phyloP scores from a whole-genome alignment of 306 rosid species.

The Pueraria montana region DNA sequence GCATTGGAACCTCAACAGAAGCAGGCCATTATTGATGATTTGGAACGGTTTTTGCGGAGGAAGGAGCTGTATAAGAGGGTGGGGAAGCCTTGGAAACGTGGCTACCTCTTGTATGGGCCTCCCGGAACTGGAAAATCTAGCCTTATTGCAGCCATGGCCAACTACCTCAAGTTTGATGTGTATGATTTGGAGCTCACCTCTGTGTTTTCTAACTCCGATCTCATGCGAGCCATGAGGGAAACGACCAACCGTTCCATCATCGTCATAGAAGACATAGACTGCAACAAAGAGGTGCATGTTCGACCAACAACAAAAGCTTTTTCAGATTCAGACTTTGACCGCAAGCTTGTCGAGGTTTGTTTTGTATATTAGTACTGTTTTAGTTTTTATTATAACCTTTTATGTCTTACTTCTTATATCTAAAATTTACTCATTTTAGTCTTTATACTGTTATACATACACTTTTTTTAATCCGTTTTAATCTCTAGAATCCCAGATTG shows the following conservation, averaged over 20 bases:
- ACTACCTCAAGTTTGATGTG: constrained; percentile 53
- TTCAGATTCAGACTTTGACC: not conserved
- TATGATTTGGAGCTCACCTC: constrained; percentile 58
- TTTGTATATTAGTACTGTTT: not conserved
- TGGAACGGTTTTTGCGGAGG: constrained; percentile 54
- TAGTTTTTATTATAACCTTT: too few relatives aligned
- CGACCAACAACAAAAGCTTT: constrained; percentile 2
- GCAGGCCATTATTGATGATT: constrained; percentile 38
- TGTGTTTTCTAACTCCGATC: constrained; percentile 36
- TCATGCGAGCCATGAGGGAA: constrained; percentile 40
- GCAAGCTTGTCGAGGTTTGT: constrained; percentile 10
- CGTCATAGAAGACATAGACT: constrained; percentile 63
- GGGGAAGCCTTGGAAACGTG: constrained; percentile 64
- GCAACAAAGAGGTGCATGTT: constrained; percentile 47
- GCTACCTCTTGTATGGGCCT: constrained; percentile 56
- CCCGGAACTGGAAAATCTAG: constrained; percentile 64
- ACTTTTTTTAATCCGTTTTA: too few relatives aligned
- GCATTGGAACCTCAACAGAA: constrained; percentile 54
- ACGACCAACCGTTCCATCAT: constrained; percentile 53
- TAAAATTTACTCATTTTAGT: too few relatives aligned
- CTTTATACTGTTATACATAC: too few relatives aligned
- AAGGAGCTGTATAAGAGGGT: constrained; percentile 55
- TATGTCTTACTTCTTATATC: too few relatives aligned
- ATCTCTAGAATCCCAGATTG: too few relatives aligned
- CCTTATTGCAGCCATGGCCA: constrained; percentile 56